These are phyloP conservation scores for Blakeslea trispora DNA, from an alignment of 371 early-diverging fungal species.

Conservation along the genomic window DNA sequence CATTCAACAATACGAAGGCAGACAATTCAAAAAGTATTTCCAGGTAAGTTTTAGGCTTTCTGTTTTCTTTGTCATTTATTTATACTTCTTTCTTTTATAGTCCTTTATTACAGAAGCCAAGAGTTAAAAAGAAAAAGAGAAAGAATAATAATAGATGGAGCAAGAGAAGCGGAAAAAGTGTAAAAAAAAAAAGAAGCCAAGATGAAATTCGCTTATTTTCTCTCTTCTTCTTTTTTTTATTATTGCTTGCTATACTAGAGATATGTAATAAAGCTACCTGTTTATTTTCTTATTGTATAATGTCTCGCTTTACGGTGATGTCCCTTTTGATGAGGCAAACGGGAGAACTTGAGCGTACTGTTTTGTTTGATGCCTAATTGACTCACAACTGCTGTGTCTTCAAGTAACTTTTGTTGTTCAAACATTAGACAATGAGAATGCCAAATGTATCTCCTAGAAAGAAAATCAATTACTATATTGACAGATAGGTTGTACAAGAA, in stretches of 20 bases:
- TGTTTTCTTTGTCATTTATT: background rate
- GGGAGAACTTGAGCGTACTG: slow-evolving; percentile 31
- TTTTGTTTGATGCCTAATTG: slow-evolving; percentile 41
- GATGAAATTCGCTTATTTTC: too few species aligned
- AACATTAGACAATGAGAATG: slow-evolving; percentile 34
- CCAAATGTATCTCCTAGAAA: slow-evolving; percentile 47
- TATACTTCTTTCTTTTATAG: background rate
- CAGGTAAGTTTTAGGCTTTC: slow-evolving; percentile 51
- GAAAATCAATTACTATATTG: background rate
- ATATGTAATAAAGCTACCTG: too few species aligned
- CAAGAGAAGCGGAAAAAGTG: too few species aligned
- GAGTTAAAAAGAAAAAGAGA: background rate
- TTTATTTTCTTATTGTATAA: background rate
- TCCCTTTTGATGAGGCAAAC: slow-evolving; percentile 30
- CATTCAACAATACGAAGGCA: slow-evolving; percentile 64
- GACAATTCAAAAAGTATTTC: slow-evolving; percentile 72
- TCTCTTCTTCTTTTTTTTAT: too few species aligned
- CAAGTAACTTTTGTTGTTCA: slow-evolving; percentile 20
- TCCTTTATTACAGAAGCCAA: slow-evolving; percentile 11
- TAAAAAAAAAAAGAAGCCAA: too few species aligned
- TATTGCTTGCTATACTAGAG: too few species aligned
- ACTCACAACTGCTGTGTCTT: slow-evolving; percentile 38
- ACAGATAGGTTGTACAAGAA: background rate
- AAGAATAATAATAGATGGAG: too few species aligned
- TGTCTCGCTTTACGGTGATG: slow-evolving; percentile 36